A percentile compares a stretch with the other conserved stretches of the same genome.
These are phyloP conservation scores for Hanseniaspora pseudoguilliermondii DNA, from an alignment of 805 yeast species.

Conservation along the genomic window DNA sequence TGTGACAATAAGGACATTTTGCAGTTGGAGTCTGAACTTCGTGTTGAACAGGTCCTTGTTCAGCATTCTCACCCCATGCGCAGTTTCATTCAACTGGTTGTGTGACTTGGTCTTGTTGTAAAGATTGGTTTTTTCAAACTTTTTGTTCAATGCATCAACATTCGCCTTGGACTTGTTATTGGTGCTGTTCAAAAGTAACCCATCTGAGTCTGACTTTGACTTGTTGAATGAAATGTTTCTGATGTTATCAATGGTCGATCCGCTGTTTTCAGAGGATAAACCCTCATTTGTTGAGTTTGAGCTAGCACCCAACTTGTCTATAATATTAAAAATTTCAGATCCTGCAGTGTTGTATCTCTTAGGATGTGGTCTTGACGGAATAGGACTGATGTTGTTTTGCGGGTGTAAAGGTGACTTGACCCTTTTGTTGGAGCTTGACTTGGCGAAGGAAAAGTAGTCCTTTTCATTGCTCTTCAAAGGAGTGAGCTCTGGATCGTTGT, in stretches of 20 bases:
- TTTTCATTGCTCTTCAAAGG: conserved; percentile 2
- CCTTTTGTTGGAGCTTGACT: neutral
- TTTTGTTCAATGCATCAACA: neutral
- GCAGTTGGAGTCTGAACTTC: conserved; percentile 55
- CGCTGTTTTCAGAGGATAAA: neutral
- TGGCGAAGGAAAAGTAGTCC: conserved; percentile 4
- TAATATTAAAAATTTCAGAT: conserved; percentile 1
- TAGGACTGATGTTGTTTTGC: neutral
- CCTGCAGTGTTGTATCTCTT: conserved; percentile 1
- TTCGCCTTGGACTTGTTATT: neutral
- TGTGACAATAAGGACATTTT: conserved; percentile 70
- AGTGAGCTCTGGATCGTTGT: neutral
- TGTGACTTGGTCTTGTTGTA: conserved; percentile 51
- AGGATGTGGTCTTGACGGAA: conserved; percentile 2
- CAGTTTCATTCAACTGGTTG: conserved; percentile 66
- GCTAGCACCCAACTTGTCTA: neutral
- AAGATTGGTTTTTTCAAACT: conserved; percentile 27
- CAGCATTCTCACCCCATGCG: conserved; percentile 63
- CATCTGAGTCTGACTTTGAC: neutral
- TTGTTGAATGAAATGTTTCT: neutral
- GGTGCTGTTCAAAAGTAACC: neutral
- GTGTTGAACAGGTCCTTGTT: conserved; percentile 62
- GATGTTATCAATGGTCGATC: neutral
- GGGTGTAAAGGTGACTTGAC: neutral
- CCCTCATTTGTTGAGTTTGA: neutral